Percentiles rank a stretch among this genome's conserved stretches.
Evolutionary conservation across 176 grass and related monocot genomes (phyloP).

Genomic region (Eragrostis curvula): DNA sequence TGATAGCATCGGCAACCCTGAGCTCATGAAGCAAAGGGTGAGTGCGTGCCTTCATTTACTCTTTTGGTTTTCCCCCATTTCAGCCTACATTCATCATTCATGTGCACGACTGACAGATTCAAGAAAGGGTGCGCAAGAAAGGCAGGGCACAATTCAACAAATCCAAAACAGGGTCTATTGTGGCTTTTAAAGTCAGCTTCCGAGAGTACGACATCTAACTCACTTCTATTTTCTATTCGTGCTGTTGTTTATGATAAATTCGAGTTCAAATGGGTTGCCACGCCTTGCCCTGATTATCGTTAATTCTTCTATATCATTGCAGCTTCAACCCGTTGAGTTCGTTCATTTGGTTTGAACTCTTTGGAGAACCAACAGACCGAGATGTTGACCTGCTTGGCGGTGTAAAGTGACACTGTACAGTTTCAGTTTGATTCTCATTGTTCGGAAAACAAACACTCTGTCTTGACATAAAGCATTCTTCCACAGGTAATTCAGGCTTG

Average conservation of each 20-base stretch:
- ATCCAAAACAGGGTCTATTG: constrained; percentile 75
- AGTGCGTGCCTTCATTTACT: not conserved
- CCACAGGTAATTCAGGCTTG: constrained; percentile 87
- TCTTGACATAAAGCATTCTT: constrained; percentile 5
- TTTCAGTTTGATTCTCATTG: constrained; percentile 32
- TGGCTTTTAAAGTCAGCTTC: constrained; percentile 92
- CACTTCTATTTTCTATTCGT: not conserved
- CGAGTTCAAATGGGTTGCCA: not conserved
- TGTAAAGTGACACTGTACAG: constrained; percentile 58
- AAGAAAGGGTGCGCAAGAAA: constrained; percentile 81
- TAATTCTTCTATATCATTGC: constrained; percentile 34
- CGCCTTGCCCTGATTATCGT: not conserved
- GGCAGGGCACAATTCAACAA: constrained; percentile 70
- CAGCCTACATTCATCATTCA: not conserved
- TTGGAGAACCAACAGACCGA: constrained; percentile 82
- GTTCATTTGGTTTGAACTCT: constrained; percentile 93
- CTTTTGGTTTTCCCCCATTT: not conserved
- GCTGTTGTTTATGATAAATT: not conserved
- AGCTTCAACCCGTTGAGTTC: constrained; percentile 88
- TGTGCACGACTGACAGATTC: constrained; percentile 54
- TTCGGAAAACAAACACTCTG: constrained; percentile 8
- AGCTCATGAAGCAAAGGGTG: constrained; percentile 94
- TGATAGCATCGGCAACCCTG: constrained; percentile 91
- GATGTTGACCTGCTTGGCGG: constrained; percentile 86
- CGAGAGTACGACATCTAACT: constrained; percentile 65